Percentiles rank a stretch among this genome's conserved stretches.
These are phyloP conservation scores for Pugionium cornutum DNA, from an alignment of 345 rosid species.

Conservation along the genomic window DNA sequence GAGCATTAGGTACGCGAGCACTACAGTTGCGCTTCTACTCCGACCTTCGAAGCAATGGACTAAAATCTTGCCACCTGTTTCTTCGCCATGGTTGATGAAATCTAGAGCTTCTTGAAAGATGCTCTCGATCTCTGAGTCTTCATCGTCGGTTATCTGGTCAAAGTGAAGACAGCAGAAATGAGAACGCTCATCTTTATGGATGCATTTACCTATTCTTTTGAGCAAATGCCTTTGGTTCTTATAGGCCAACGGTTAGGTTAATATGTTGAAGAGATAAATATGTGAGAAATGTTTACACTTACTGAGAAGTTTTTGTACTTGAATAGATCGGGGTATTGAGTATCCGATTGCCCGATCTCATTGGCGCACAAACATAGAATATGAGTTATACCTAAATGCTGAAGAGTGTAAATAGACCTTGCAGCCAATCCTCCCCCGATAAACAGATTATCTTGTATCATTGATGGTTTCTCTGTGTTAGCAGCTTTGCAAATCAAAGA, in stretches of 20 bases:
- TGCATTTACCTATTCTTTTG: background rate
- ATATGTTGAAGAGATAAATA: conserved; percentile 11
- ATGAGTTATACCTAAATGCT: conserved; percentile 78
- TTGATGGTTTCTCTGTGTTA: conserved; percentile 91
- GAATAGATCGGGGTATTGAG: conserved; percentile 77
- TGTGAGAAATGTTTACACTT: conserved; percentile 38
- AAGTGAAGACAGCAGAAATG: conserved; percentile 33
- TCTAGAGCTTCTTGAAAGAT: conserved; percentile 83
- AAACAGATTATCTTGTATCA: conserved; percentile 64
- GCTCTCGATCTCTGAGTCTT: conserved; percentile 75
- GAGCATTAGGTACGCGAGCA: conserved; percentile 84
- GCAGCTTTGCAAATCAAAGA: conserved; percentile 91
- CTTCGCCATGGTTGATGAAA: conserved; percentile 79
- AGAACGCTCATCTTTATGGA: conserved; percentile 30
- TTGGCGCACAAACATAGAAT: conserved; percentile 89
- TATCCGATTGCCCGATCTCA: conserved; percentile 96
- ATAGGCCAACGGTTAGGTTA: background rate
- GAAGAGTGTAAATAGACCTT: conserved; percentile 77
- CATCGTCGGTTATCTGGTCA: conserved; percentile 74
- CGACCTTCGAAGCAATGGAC: conserved; percentile 99
- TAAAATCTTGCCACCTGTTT: conserved; percentile 67
- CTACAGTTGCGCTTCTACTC: conserved; percentile 94
- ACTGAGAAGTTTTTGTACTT: conserved; percentile 85
- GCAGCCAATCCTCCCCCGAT: conserved; percentile 97
- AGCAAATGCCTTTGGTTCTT: background rate